Base-by-base conservation (phyloP, 768 basidiomycete genomes). In the Hemileccinum impolitum region DNA sequence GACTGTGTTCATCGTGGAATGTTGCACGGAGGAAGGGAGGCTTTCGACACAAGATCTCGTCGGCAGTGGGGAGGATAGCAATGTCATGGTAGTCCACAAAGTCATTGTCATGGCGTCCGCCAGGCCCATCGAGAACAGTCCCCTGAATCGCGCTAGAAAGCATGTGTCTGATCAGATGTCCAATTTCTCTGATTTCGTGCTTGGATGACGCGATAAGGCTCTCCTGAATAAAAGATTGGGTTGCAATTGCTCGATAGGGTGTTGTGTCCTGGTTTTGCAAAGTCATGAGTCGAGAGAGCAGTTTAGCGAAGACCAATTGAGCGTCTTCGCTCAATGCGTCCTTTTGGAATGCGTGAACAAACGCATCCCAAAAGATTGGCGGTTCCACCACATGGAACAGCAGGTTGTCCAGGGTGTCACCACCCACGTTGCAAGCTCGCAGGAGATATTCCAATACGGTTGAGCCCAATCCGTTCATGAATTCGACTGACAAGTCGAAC, bases 51-150 rank as follows among this genome's bases (percentile, higher is more conserved):
- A 54, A 48, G 11, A 85, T 67, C 58, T 87, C 85, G 36, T 80
- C 78, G 0, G 78, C 72, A 3, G 84, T 84, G 2, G 85, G 85
- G 4, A 83, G 67, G 41, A 87, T 81, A 12, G 76, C 62, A 17
- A 87, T 81, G 21, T 75, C 48, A 6, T 74, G 74, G 53, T 81
- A 85, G 51, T 85, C 74, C 5, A 58, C 59, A 48, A 78, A 77
- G 56, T 87, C 85, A 39, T 87, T 87, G 58, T 85, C 83, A 47
- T 87, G 85, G 1, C 85, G 72, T 2, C 84, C 85, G 0, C 85
- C 85, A 1, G 84, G 78, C 3, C 62, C 63, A 32, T 56, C 51
- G 39, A 46, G 47, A 21, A 45, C 26, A 6, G 60, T 57, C 23
- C 52, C 51, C 10, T 56, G 23, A 13, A 43, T 54, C 23, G 50